Evolutionary conservation across 2,329 filamentous ascomycete genomes (phyloP), one percentile per base, ranked within the genome.

Genomic region (Trichophyton mentagrophytes): DNA sequence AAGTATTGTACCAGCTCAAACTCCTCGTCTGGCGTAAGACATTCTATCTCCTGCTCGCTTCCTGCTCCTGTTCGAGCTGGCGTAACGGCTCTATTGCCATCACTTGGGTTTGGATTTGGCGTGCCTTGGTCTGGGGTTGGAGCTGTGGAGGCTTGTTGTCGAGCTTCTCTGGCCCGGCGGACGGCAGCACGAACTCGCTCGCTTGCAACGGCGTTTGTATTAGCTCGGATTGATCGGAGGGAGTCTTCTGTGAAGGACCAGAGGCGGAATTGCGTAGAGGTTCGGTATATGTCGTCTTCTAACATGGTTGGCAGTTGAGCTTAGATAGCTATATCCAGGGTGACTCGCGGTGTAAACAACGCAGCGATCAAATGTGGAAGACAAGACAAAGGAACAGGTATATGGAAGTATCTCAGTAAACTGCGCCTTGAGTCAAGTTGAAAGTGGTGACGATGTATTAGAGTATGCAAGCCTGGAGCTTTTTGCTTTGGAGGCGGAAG

Each of bases 201-300:
- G 76, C 86, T 74, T 70, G 93, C 93, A 57, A 89, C 80, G 8
- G 81, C 76, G 75, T 96, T 96, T 36, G 91, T 96, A 65, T 86
- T 86, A 47, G 80, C 77, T 61, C 93, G 88, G 25, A 92, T 81
- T 1, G 85, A 80, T 57, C 81, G 79, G 3, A 99, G 82, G 44
- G 86, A 83, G 2, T 84, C 75, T 2, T 85, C 83, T 0, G 90
- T 89, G 75, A 92, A 97, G 9, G 91, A 96, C 93, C 93, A 99
- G 62, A 95, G 80, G 49, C 88, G 84, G 71, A 85, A 97, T 74
- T 99, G 93, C 55, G 89, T 92, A 0, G 92, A 95, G 58, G 88
- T 83, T 36, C 90, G 85, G 76, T 97, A 99, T 60, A 91, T 81
- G 66, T 89, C 88, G 75, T 99, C 93, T 80, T 99, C 93, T 64